A percentile compares a stretch with the other conserved stretches of the same genome.
phyloP scores from a whole-genome alignment of 2,329 filamentous ascomycete genomes.

The Tolypocladium ophioglossoides region DNA sequence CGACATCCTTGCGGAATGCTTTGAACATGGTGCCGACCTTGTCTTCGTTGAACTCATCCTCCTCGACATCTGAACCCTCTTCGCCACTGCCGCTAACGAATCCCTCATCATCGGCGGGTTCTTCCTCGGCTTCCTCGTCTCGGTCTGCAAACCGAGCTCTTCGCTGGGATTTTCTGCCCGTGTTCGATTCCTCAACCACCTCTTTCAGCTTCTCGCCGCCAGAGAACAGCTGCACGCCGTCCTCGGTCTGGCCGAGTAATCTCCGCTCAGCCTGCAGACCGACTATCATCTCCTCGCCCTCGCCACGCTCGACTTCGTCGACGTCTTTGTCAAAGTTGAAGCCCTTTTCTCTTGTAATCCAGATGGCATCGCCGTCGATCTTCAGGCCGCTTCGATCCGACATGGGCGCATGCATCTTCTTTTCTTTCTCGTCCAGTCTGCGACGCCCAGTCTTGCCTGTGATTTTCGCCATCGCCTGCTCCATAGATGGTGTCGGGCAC shows the following conservation, averaged over 20 bases:
- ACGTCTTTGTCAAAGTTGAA: constrained; percentile 64
- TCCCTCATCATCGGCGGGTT: constrained; percentile 40
- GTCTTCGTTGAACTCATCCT: constrained; percentile 44
- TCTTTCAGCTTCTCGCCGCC: constrained; percentile 59
- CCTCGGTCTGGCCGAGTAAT: constrained; percentile 71
- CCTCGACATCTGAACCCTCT: constrained; percentile 39
- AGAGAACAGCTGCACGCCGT: constrained; percentile 77
- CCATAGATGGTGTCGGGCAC: constrained; percentile 86
- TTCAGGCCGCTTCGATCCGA: constrained; percentile 92
- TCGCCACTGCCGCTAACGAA: constrained; percentile 44
- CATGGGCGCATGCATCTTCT: constrained; percentile 94
- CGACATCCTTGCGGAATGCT: constrained; percentile 35
- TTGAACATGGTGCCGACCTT: constrained; percentile 47
- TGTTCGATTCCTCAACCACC: constrained; percentile 42
- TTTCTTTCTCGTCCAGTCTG: constrained; percentile 90
- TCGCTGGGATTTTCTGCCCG: constrained; percentile 49
- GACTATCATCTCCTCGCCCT: constrained; percentile 92
- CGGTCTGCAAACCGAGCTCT: constrained; percentile 46
- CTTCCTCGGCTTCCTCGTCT: constrained; percentile 49
- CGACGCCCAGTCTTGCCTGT: constrained; percentile 72
- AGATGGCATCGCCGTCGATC: constrained; percentile 95
- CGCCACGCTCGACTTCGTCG: constrained; percentile 66
- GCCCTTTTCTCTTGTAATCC: constrained; percentile 62
- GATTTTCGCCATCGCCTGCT: constrained; percentile 75
- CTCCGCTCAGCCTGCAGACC: constrained; percentile 74